A percentile compares a stretch with the other conserved stretches of the same genome.
These are phyloP conservation scores for Thalassiosira profunda DNA, from an alignment of 108 stramenopile species.

Conservation along the genomic window DNA sequence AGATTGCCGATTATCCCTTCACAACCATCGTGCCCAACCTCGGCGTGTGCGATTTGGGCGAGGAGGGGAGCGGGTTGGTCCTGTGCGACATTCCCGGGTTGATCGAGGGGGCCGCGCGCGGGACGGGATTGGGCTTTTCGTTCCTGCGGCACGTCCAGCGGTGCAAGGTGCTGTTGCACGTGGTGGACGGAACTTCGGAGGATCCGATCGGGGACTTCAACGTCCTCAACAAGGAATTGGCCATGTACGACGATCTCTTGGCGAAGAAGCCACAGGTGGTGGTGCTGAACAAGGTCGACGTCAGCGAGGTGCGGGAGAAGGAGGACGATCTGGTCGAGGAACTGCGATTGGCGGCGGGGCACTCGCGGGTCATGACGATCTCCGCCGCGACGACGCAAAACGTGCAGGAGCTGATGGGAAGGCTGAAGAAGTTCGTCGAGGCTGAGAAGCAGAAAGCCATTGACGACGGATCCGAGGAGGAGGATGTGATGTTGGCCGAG, in stretches of 20 bases:
- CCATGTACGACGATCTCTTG: conserved; percentile 82
- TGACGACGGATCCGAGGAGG: conserved; percentile 63
- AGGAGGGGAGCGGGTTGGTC: conserved; percentile 85
- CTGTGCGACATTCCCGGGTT: conserved; percentile 96
- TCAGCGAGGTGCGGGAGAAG: conserved; percentile 82
- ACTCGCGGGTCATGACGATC: conserved; percentile 82
- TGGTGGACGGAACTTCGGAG: conserved; percentile 94
- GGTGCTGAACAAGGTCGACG: conserved; percentile 95
- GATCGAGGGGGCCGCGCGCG: conserved; percentile 89
- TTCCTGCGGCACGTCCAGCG: conserved; percentile 94
- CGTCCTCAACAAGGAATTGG: conserved; percentile 94
- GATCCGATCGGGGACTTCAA: conserved; percentile 94
- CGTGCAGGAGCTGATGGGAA: conserved; percentile 92
- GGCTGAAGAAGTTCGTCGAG: conserved; percentile 90
- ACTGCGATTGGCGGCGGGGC: conserved; percentile 80
- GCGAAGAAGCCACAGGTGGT: conserved; percentile 96
- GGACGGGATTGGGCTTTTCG: conserved; percentile 89
- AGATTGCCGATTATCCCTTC: conserved; percentile 98
- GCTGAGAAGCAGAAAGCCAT: conserved; percentile 78
- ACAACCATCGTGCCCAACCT: conserved; percentile 98
- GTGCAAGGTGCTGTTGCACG: conserved; percentile 93
- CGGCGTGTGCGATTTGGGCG: conserved; percentile 92
- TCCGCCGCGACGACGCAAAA: conserved; percentile 89
- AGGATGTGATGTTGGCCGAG: conserved; percentile 80
- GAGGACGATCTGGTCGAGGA: conserved; percentile 71